phyloP scores from a whole-genome alignment of 2,329 filamentous ascomycete genomes.

The Penicillium thymicola region DNA sequence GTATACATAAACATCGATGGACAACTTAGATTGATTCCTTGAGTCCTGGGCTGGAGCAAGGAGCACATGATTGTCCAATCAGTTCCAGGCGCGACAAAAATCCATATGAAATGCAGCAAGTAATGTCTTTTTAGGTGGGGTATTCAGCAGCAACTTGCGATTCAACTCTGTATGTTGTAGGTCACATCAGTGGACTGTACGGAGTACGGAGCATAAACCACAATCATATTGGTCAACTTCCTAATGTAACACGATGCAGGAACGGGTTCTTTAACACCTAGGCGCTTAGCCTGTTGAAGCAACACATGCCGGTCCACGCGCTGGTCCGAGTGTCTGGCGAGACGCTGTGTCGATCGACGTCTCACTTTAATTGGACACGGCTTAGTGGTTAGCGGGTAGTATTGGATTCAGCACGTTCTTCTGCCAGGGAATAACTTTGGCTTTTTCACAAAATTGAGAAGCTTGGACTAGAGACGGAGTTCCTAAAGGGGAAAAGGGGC shows the following conservation, averaged over 20 bases:
- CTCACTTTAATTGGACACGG: constrained; percentile 12
- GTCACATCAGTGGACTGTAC: too few species aligned
- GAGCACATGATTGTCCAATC: neutral
- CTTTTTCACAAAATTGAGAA: neutral
- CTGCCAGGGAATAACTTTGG: neutral
- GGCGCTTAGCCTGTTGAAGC: constrained; percentile 15
- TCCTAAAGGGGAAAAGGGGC: constrained; percentile 7
- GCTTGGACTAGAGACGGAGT: constrained; percentile 1
- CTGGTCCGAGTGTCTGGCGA: constrained; percentile 15
- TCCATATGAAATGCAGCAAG: neutral
- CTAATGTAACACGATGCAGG: constrained; percentile 8
- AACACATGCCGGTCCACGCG: constrained; percentile 12
- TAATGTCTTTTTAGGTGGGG: neutral
- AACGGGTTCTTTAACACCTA: neutral
- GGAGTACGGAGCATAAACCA: neutral
- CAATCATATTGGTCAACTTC: constrained; percentile 5
- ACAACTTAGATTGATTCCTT: neutral
- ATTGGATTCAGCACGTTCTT: constrained; percentile 9
- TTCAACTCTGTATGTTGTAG: too few species aligned
- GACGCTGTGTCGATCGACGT: constrained; percentile 3
- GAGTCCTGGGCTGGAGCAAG: neutral
- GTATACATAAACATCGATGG: neutral
- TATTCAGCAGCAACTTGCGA: too few species aligned
- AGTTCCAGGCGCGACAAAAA: neutral
- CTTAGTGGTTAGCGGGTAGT: neutral